Evolutionary conservation across 2,329 filamentous ascomycete genomes (phyloP).

Genomic region (Tolypocladium pustulatum): DNA sequence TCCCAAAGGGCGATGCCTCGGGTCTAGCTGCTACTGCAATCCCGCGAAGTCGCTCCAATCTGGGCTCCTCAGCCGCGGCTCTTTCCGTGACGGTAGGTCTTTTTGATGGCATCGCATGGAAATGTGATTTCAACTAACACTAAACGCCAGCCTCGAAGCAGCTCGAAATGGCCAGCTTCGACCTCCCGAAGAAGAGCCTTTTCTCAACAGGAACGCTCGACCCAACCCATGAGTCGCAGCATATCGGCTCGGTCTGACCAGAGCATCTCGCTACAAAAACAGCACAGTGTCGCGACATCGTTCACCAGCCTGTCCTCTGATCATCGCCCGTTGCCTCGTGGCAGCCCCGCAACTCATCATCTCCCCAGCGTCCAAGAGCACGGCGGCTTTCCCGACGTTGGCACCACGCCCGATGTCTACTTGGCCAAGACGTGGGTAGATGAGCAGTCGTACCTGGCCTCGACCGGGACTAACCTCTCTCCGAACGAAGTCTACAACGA

Average conservation of each 20-base stretch:
- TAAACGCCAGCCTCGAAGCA: background rate
- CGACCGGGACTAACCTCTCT: conserved; percentile 12
- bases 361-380: conserved; percentile 28
- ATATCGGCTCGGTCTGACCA: conserved; percentile 29
- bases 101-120: background rate
- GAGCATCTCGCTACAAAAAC: conserved; percentile 12
- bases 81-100: conserved; percentile 2
- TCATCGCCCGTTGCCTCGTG: conserved; percentile 17
- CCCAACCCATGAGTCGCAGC: conserved; percentile 33
- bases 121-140: background rate
- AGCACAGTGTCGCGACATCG: conserved; percentile 21
- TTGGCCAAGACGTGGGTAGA: conserved; percentile 19
- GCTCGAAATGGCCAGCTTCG: conserved; percentile 2
- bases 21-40: background rate
- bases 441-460: conserved; percentile 13
- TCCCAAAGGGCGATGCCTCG: background rate
- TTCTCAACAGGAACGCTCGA: conserved; percentile 18
- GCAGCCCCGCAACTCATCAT: conserved; percentile 18
- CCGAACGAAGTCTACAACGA: conserved; percentile 13
- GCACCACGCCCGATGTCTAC: conserved; percentile 28
- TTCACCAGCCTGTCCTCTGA: conserved; percentile 13
- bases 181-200: conserved; percentile 13
- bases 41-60: background rate
- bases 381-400: conserved; percentile 16
- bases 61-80: background rate